phyloP scores from a whole-genome alignment of 805 yeast genomes.

The Schizosaccharomyces japonicus region DNA sequence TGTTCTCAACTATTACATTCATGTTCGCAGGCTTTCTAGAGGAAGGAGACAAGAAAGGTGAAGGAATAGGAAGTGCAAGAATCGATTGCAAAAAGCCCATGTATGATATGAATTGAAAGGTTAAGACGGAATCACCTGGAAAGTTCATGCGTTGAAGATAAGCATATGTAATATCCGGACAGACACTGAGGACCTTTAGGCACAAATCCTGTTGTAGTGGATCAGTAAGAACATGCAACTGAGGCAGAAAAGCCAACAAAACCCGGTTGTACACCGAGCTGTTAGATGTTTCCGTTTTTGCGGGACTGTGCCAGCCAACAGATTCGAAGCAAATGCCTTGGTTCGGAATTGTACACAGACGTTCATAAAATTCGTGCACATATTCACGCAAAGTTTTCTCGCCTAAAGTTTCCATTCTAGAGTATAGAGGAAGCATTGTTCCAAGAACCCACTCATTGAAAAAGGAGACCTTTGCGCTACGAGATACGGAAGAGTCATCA shows the following conservation, averaged over 20 bases:
- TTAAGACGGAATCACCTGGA: slow-evolving; percentile 51
- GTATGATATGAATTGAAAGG: slow-evolving; percentile 67
- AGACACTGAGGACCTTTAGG: slow-evolving; percentile 24
- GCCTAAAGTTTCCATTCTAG: slow-evolving; percentile 21
- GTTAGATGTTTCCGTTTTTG: slow-evolving; percentile 4
- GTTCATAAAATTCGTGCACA: slow-evolving; percentile 5
- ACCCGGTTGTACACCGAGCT: slow-evolving; percentile 35
- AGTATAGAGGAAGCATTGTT: slow-evolving; percentile 31
- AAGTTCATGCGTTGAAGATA: slow-evolving; percentile 19
- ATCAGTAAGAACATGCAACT: slow-evolving; percentile 65
- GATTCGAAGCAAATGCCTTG: slow-evolving; percentile 16
- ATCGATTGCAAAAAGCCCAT: slow-evolving; percentile 36
- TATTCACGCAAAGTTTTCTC: slow-evolving; percentile 24
- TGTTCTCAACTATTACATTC: slow-evolving; percentile 25
- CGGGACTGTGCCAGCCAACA: slow-evolving; percentile 15
- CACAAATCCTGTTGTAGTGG: slow-evolving; percentile 34
- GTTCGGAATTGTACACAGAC: slow-evolving; percentile 8
- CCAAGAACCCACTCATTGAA: slow-evolving; percentile 54
- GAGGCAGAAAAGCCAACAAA: slow-evolving; percentile 34
- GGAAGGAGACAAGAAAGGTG: slow-evolving; percentile 3
- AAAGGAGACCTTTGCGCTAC: slow-evolving; percentile 46
- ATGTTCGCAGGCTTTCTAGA: slow-evolving; percentile 15
- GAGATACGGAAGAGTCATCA: slow-evolving; percentile 35
- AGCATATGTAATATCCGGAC: slow-evolving; percentile 54
- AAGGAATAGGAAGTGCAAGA: slow-evolving; percentile 34